phyloP scores from a whole-genome alignment of 148 eudicot genomes.

The Nyssa sinensis region DNA sequence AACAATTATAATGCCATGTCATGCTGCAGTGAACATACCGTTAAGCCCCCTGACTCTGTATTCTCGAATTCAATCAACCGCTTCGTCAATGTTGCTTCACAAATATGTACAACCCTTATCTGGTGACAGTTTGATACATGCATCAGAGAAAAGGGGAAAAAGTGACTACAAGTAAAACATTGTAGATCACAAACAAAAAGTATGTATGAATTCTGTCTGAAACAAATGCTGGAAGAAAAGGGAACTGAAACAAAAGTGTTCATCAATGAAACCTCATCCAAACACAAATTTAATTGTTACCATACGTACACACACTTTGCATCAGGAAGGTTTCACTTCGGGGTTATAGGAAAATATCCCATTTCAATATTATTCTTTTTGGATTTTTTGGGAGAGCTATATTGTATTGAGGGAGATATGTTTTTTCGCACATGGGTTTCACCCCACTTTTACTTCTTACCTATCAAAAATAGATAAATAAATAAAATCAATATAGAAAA shows the following conservation, averaged over 20 bases:
- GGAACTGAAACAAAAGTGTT: background rate
- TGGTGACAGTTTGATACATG: slow-evolving; percentile 23
- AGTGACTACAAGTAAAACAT: background rate
- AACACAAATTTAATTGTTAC: no score
- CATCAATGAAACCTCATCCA: background rate
- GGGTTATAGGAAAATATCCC: no score
- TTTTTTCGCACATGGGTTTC: no score
- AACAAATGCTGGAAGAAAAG: background rate
- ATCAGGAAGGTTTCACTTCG: no score
- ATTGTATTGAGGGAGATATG: no score
- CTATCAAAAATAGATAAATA: no score
- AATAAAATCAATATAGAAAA: no score
- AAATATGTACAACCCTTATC: slow-evolving; percentile 75
- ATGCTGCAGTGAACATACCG: slow-evolving; percentile 44
- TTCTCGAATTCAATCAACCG: slow-evolving; percentile 88
- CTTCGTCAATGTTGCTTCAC: slow-evolving; percentile 91
- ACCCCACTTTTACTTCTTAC: no score
- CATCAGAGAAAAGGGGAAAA: background rate
- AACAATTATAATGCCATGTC: background rate
- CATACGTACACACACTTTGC: no score
- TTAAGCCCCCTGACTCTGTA: slow-evolving; percentile 72
- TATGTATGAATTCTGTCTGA: background rate
- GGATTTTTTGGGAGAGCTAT: no score
- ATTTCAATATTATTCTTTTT: no score
- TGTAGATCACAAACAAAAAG: background rate